Evolutionary conservation across 495 filamentous ascomycete species (phyloP).

Genomic region (Penicillium pulvis): DNA sequence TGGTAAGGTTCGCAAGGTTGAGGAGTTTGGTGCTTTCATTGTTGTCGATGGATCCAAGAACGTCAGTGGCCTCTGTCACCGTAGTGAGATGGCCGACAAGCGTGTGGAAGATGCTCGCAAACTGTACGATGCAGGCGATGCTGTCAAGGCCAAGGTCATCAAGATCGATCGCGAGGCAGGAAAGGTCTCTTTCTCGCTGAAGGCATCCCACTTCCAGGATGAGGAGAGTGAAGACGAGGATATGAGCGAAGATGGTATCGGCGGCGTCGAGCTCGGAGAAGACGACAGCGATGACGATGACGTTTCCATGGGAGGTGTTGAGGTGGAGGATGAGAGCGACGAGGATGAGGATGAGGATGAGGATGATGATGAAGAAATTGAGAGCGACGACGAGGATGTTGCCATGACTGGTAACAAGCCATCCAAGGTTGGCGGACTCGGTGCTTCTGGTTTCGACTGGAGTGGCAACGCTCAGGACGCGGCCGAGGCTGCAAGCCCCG

Average conservation of each 20-base stretch:
- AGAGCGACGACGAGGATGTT: constrained; percentile 44
- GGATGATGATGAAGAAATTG: constrained; percentile 48
- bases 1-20: constrained; percentile 87
- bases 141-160: constrained; percentile 85
- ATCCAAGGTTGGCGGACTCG: constrained; percentile 59
- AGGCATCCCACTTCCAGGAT: constrained; percentile 84
- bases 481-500: constrained; percentile 41
- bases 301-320: constrained; percentile 50
- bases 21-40: constrained; percentile 94
- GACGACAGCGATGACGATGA: constrained; percentile 45
- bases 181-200: constrained; percentile 84
- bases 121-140: constrained; percentile 84
- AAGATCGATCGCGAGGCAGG: constrained; percentile 71
- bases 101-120: constrained; percentile 75
- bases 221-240: constrained; percentile 57
- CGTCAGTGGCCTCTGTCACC: constrained; percentile 90
- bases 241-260: constrained; percentile 46
- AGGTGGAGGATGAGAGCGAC: constrained; percentile 44
- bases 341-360: constrained; percentile 41
- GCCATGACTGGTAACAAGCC: constrained; percentile 27
- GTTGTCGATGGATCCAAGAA: constrained; percentile 81
- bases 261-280: constrained; percentile 49
- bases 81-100: constrained; percentile 84
- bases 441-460: constrained; percentile 85
- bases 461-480: constrained; percentile 59